A percentile compares a stretch with the other conserved stretches of the same genome.
Conservation (phyloP, 192 early-diverging fungal species). For the Gaertneriomyces semiglobifer region DNA sequence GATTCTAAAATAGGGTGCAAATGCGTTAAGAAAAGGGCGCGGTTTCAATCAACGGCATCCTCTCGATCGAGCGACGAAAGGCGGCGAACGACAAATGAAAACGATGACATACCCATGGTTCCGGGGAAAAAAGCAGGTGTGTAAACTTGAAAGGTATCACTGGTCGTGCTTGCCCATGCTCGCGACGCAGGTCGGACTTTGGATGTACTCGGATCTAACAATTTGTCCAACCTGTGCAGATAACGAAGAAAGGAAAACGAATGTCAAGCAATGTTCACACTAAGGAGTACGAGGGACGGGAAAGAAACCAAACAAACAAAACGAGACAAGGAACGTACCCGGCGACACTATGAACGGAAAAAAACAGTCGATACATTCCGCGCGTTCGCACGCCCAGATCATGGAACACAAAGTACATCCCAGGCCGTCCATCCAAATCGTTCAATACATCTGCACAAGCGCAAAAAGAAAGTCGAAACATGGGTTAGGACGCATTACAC, state of each 20-base stretch:
- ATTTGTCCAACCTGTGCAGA: too few relatives aligned
- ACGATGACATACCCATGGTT: constrained; percentile 30
- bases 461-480: not conserved
- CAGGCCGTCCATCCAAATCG: constrained; percentile 29
- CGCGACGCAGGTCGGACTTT: not conserved
- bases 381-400: constrained; percentile 40
- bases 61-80: too few relatives aligned
- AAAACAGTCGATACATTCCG: constrained; percentile 37
- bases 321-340: constrained; percentile 7
- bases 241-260: too few relatives aligned
- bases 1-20: too few relatives aligned
- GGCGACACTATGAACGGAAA: constrained; percentile 22
- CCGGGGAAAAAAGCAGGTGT: constrained; percentile 42
- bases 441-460: not conserved
- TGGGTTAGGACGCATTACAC: too few relatives aligned
- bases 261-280: too few relatives aligned
- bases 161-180: not conserved
- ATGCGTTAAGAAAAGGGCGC: too few relatives aligned
- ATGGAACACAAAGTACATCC: constrained; percentile 44
- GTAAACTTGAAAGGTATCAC: constrained; percentile 32
- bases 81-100: too few relatives aligned
- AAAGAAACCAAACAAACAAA: too few relatives aligned
- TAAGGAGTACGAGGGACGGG: too few relatives aligned
- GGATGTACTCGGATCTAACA: too few relatives aligned
- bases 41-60: too few relatives aligned